phyloP scores from a whole-genome alignment of 1,139 yeast species.

The Blastobotrys ciferrii region DNA sequence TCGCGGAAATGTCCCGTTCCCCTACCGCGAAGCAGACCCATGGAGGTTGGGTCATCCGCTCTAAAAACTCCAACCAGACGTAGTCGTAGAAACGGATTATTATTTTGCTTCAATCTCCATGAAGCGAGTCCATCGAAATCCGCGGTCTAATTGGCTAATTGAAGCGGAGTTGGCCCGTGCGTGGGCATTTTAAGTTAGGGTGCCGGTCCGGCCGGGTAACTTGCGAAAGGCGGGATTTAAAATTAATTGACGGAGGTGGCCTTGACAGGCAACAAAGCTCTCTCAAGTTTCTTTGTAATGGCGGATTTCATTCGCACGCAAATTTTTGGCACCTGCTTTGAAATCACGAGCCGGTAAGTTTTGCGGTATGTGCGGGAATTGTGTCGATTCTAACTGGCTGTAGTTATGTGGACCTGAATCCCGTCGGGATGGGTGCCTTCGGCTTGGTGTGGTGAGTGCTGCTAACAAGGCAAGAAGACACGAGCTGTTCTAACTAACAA shows the following conservation, averaged over 20 bases:
- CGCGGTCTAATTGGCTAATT: too few species aligned
- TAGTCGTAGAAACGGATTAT: too few species aligned
- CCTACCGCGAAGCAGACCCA: too few species aligned
- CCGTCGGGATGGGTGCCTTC: slow-evolving; percentile 99
- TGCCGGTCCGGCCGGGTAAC: too few species aligned
- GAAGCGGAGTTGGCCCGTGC: too few species aligned
- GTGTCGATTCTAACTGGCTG: background rate
- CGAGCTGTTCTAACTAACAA: background rate
- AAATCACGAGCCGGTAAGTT: slow-evolving; percentile 61
- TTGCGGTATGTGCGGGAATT: background rate
- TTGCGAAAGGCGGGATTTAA: background rate
- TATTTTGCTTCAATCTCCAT: too few species aligned
- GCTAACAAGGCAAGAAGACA: background rate
- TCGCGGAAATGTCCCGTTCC: too few species aligned
- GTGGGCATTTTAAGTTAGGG: too few species aligned
- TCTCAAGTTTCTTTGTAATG: background rate
- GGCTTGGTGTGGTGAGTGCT: slow-evolving; percentile 73
- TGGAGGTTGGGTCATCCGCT: too few species aligned
- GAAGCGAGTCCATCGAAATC: too few species aligned
- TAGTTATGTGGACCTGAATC: slow-evolving; percentile 86
- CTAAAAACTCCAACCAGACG: too few species aligned
- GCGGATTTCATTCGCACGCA: slow-evolving; percentile 42
- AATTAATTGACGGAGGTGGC: too few species aligned
- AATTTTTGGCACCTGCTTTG: slow-evolving; percentile 52
- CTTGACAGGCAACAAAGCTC: background rate